phyloP scores from a whole-genome alignment of 352 stramenopile species.

The Pythium vanterpoolii region DNA sequence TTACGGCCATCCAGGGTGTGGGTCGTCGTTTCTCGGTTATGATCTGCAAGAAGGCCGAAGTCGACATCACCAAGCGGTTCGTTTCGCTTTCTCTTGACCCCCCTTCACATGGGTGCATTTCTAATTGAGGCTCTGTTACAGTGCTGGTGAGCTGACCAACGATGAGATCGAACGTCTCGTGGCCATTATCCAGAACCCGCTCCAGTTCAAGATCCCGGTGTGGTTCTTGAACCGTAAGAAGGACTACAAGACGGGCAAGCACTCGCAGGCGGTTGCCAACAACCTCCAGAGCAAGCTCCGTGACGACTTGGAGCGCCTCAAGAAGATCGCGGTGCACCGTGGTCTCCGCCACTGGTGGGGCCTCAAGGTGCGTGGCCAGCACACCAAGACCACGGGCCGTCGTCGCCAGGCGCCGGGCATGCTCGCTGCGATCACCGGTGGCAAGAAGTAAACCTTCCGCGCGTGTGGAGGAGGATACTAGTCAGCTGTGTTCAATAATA shows the following conservation, averaged over 20 bases:
- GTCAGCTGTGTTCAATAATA: constrained; percentile 39
- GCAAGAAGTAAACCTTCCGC: constrained; percentile 68
- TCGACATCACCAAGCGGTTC: constrained; percentile 97
- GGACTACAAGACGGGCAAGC: constrained; percentile 99
- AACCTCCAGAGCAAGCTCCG: constrained; percentile 98
- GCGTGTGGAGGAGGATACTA: constrained; percentile 25
- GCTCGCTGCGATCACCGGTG: constrained; percentile 37
- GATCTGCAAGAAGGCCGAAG: constrained; percentile 99
- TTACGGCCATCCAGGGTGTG: constrained; percentile 86
- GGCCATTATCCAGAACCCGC: constrained; percentile 99
- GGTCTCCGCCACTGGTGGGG: constrained; percentile 99
- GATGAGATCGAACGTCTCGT: constrained; percentile 99
- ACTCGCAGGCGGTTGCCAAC: constrained; percentile 98
- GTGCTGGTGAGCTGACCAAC: constrained; percentile 96
- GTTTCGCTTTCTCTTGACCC: background rate
- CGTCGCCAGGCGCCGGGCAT: constrained; percentile 83
- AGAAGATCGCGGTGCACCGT: constrained; percentile 99
- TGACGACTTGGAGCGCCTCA: constrained; percentile 99
- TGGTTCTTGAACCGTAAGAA: constrained; percentile 99
- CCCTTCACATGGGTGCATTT: background rate
- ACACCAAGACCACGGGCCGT: constrained; percentile 99
- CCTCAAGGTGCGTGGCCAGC: constrained; percentile 99
- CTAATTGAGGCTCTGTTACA: constrained; percentile 14
- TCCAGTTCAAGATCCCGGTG: constrained; percentile 99
- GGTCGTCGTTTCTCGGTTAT: constrained; percentile 85